phyloP scores from a whole-genome alignment of 176 grass and related monocot species.

The Carex littledalei region DNA sequence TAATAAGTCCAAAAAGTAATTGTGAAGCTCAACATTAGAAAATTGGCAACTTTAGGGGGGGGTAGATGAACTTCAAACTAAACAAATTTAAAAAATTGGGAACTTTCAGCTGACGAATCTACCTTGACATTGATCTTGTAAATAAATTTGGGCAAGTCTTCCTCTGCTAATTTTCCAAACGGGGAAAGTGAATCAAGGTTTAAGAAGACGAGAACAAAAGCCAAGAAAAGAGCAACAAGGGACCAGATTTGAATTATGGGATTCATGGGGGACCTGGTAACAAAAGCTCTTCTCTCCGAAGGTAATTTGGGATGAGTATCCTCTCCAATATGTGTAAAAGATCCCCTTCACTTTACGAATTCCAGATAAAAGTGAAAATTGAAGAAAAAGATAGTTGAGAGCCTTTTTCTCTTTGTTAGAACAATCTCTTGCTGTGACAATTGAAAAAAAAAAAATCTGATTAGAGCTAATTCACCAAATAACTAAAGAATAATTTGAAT shows the following conservation, averaged over 20 bases:
- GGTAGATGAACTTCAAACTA: background rate
- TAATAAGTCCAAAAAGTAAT: background rate
- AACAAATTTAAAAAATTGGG: background rate
- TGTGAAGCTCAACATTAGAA: background rate
- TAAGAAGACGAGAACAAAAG: background rate
- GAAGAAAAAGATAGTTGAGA: no score
- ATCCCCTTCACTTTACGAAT: no score
- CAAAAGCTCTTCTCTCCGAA: background rate
- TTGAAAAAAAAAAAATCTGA: no score
- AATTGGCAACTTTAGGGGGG: background rate
- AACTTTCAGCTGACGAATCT: background rate
- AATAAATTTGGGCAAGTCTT: conserved; percentile 3
- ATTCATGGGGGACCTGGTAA: background rate
- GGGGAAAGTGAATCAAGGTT: background rate
- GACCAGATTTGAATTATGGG: background rate
- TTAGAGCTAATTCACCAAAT: no score
- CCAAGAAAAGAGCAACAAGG: background rate
- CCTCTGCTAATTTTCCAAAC: background rate
- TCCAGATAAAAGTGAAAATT: no score
- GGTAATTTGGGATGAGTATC: background rate
- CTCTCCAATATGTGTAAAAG: no score
- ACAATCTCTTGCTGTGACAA: no score
- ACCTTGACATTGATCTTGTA: conserved; percentile 14
- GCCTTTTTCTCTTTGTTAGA: no score
- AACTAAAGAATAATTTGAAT: no score